Base-by-base conservation (phyloP, 1,284 basidiomycete genomes). In the Sporisorium scitamineum region DNA sequence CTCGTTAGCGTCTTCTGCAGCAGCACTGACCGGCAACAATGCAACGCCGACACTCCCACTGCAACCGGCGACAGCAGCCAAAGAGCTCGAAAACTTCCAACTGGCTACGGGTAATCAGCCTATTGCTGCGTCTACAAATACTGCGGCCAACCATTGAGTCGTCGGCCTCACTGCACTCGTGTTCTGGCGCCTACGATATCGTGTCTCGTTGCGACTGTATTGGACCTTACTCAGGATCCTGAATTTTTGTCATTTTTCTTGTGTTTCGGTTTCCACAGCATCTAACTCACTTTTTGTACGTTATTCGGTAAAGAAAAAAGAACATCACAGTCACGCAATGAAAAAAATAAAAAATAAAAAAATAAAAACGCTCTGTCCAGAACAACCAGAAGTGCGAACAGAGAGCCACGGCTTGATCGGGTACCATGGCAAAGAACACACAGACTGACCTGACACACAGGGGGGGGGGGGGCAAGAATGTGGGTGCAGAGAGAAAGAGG, bases 21-120 rank as follows among this genome's bases (percentile, higher is more conserved):
- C 16, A 10, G 48, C 47, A 10, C 42, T 45, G 22, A 26, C 22
- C 29, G 8, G 31, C 32, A 22, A 20, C 39, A 13, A 29, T n/a
- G n/a, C 57, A 26, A 71, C 64, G 9, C 70, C 77, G 1, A 67
- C 68, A 3, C 61, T 79, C 0, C 77, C 77, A 9, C 54, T 79
- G 20, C 74, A 79, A 42, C 57, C 74, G 14, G 64, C 47, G 10
- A 77, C 77, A 5, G 73, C 77, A 1, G 55, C 62, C 2, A 62
- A 54, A 14, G 77, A 79, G 44, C 54, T 79, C 22, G 66, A 77
- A 47, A 79, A 79, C 47, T 79, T 79, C 56, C 59, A 63, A 20
- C 67, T 79, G 11, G 77, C 77, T 0, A 79, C 77, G 8, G 77
- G 77, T 39, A 61, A 56, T n/a, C 58, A 65, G 22, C 72, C 72